Conservation (phyloP, 202 grass and related monocot genomes). For the Alloteropsis angusta region DNA sequence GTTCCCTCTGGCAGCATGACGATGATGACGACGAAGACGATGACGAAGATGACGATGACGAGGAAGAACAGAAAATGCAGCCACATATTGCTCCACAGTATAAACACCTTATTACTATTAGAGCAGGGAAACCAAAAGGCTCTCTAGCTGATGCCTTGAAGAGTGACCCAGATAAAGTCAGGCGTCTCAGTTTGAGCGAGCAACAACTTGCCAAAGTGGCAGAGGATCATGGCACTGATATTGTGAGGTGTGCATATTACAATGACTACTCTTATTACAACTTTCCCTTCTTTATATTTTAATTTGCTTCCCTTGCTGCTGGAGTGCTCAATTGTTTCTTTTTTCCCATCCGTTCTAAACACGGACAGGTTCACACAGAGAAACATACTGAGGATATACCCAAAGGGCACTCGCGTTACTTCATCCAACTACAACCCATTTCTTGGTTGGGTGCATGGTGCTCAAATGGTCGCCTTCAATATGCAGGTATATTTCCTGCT, state of each 20-base stretch:
- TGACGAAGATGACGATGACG: conserved; percentile 18
- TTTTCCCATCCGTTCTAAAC: neutral
- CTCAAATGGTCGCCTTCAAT: conserved; percentile 99
- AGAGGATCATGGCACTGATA: conserved; percentile 45
- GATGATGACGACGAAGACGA: conserved; percentile 11
- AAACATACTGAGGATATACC: conserved; percentile 95
- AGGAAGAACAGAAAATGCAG: conserved; percentile 25
- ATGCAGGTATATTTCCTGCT: conserved; percentile 67
- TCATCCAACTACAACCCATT: conserved; percentile 99
- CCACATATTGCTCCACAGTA: conserved; percentile 54
- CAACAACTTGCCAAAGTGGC: conserved; percentile 67
- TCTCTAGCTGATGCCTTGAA: conserved; percentile 51
- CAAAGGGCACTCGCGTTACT: conserved; percentile 73
- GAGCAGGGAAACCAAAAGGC: conserved; percentile 82
- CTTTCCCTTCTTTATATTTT: neutral
- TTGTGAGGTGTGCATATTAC: conserved; percentile 54
- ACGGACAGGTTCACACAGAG: conserved; percentile 80
- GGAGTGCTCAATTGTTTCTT: neutral
- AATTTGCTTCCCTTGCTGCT: neutral
- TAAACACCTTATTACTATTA: conserved; percentile 76
- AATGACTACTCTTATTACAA: neutral
- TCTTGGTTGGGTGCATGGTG: conserved; percentile 86
- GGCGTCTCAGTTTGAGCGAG: conserved; percentile 83
- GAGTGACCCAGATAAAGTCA: conserved; percentile 65
- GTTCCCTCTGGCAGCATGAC: conserved; percentile 25